Evolutionary conservation across 2,329 filamentous ascomycete genomes (phyloP), one percentile per base, ranked within the genome.

Genomic region (Colletotrichum melonis): DNA sequence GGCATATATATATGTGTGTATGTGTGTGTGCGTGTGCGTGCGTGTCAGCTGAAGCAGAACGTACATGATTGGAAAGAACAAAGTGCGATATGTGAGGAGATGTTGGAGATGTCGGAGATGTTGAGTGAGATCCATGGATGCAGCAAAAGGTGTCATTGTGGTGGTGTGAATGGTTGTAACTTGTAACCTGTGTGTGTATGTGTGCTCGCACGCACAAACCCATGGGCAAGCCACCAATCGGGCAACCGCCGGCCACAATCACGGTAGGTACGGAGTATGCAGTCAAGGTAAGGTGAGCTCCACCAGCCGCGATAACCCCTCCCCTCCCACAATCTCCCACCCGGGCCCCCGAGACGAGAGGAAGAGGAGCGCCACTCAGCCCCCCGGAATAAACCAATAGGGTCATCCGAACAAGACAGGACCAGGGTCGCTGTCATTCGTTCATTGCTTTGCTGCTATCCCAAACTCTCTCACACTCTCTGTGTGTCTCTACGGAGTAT

Each of bases 221-320:
- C 19, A 14, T 49, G 28, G 16, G 28, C 54, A 73, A 65, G 54
- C 59, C 66, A 60, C 70, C 70, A 73, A 70, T 70, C 70, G 59
- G 69, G 55, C 66, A 28, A 60, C 26, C 55, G 30, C 70, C 70
- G 70, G 67, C 14, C 19, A 46, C 54, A 49, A 28, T 26, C 64
- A 42, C 57, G 57, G 38, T 35, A 35, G 32, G 32, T 35, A 35
- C 32, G 32, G 32, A 35, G 32, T 35, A 35, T 12, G 32, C 32
- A 12, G 32, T 63, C 52, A 57, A 26, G 35, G 64, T 62, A 54
- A 28, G 59, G 49, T 42, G 42, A n/a, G 42, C 42, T 49, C n/a
- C 35, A 46, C 60, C 38, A 65, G 60, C 67, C 67, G 67, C 60
- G 60, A 69, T 30, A 22, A 57, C 46, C 16, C 38, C 46, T 26